Percentiles rank a stretch among this genome's conserved stretches.
These are phyloP conservation scores for Candida xyloterini DNA, from an alignment of 805 yeast genomes.

Conservation along the genomic window DNA sequence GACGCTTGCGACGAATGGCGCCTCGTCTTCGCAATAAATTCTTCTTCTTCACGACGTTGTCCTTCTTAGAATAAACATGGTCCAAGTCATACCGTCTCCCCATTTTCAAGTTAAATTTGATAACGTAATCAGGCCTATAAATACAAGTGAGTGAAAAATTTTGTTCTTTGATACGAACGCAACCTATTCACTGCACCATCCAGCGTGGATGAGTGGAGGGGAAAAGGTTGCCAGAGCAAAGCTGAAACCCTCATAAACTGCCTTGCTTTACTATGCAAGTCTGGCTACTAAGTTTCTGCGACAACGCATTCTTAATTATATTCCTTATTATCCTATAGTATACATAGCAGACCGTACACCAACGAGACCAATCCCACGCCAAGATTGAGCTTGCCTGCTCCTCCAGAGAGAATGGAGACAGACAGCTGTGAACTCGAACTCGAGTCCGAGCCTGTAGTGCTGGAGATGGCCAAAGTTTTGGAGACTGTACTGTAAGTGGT, in stretches of 20 bases:
- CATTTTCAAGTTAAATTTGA: not conserved
- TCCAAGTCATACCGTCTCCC: constrained; percentile 5
- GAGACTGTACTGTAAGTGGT: constrained; percentile 24
- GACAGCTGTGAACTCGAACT: not conserved
- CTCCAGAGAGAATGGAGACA: constrained; percentile 14
- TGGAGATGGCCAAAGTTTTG: constrained; percentile 8
- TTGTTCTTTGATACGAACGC: constrained; percentile 37
- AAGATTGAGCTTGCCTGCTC: constrained; percentile 13
- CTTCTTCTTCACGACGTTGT: not conserved
- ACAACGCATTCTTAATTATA: constrained; percentile 14
- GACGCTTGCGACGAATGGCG: constrained; percentile 4
- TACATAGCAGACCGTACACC: constrained; percentile 11
- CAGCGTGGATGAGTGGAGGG: constrained; percentile 43
- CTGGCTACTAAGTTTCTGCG: constrained; percentile 42
- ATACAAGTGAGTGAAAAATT: constrained; percentile 4
- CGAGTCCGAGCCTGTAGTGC: not conserved
- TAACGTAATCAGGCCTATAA: constrained; percentile 5
- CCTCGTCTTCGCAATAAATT: constrained; percentile 2
- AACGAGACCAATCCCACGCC: constrained; percentile 14
- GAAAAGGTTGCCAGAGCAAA: constrained; percentile 40
- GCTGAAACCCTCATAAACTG: constrained; percentile 38
- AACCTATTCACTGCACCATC: constrained; percentile 44
- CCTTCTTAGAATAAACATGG: not conserved
- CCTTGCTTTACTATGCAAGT: constrained; percentile 18
- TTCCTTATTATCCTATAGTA: constrained; percentile 7